Conservation (phyloP, 805 yeast species). For the Pichia cephalocereana region DNA sequence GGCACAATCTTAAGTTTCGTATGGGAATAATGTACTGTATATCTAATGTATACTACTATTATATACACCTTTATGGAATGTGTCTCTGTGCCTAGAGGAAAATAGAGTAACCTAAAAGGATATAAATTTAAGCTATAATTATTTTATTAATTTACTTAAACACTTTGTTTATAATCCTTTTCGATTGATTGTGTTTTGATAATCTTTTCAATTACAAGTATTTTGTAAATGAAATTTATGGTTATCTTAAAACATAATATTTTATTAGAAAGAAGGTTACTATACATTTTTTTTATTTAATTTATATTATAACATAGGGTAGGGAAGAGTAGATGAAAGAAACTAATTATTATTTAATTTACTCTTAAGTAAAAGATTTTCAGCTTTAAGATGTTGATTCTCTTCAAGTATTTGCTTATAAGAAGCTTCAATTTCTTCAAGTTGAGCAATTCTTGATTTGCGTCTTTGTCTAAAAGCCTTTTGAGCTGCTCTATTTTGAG, state of each 20-base stretch:
- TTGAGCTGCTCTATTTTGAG: conserved; percentile 87
- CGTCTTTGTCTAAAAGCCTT: conserved; percentile 82
- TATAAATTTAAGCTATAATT: too few species aligned
- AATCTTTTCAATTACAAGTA: too few species aligned
- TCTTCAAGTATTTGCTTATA: not conserved
- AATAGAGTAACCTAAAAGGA: not conserved
- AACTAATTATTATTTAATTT: not conserved
- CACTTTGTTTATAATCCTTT: too few species aligned
- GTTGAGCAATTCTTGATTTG: conserved; percentile 70
- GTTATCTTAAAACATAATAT: too few species aligned
- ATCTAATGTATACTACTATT: too few species aligned
- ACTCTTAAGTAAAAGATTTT: not conserved
- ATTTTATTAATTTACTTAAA: too few species aligned
- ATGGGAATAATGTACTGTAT: not conserved
- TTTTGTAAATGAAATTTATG: too few species aligned
- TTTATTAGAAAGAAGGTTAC: too few species aligned
- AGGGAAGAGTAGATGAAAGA: too few species aligned
- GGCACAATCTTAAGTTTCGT: conserved; percentile 11
- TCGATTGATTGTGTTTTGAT: too few species aligned
- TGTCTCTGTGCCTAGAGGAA: conserved; percentile 14
- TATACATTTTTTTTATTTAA: too few species aligned
- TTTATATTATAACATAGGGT: too few species aligned
- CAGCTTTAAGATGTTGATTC: not conserved
- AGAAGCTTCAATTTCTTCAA: conserved; percentile 53
- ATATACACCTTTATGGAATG: conserved; percentile 5